A percentile compares a stretch with the other conserved stretches of the same genome.
These are phyloP conservation scores for Dissophora globulifera DNA, from an alignment of 192 early-diverging fungal species.

Conservation along the genomic window DNA sequence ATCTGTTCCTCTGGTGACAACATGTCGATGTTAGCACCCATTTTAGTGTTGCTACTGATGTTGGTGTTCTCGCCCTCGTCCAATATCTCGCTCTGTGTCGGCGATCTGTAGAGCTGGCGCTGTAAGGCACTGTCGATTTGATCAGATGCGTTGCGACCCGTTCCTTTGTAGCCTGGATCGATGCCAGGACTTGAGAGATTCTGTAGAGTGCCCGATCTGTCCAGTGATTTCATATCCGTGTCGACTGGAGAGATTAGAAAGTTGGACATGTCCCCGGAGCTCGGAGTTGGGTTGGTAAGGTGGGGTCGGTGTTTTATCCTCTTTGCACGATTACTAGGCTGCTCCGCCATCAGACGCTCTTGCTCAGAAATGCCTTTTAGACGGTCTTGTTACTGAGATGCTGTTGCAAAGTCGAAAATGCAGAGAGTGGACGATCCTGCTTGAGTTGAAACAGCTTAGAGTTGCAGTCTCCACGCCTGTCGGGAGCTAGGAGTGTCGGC, in stretches of 20 bases:
- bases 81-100: no score
- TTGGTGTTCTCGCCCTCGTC: neutral
- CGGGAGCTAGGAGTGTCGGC: no score
- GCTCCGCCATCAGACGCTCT: constrained; percentile 18
- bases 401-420: neutral
- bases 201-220: constrained; percentile 1
- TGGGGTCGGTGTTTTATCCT: constrained; percentile 23
- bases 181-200: neutral
- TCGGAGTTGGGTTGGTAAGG: neutral
- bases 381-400: neutral
- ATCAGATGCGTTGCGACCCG: neutral
- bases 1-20: neutral
- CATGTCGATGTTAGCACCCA: neutral
- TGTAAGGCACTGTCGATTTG: neutral
- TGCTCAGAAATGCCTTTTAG: neutral
- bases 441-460: no score
- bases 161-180: neutral
- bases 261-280: constrained; percentile 6
- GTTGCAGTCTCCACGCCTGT: no score
- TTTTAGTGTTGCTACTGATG: neutral
- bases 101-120: neutral
- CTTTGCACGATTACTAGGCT: constrained; percentile 15
- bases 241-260: constrained; percentile 3
- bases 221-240: neutral
- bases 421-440: neutral